These are phyloP conservation scores for Ilex paraguariensis DNA, from an alignment of 305 asterid genomes.

Conservation along the genomic window DNA sequence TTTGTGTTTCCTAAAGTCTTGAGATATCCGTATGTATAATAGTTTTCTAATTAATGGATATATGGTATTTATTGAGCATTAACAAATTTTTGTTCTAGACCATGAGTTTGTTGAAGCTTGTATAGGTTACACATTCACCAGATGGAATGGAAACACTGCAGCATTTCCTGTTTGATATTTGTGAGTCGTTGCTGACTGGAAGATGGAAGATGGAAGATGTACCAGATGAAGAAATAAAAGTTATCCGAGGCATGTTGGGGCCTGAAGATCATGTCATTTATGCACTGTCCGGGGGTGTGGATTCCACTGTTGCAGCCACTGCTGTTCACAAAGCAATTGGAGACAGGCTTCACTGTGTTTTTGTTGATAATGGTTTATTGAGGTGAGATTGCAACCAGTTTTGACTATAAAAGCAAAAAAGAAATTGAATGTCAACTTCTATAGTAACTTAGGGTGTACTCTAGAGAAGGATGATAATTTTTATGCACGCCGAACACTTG, in stretches of 20 bases:
- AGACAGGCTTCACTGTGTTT: conserved; percentile 89
- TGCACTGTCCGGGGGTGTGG: conserved; percentile 97
- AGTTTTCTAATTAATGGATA: no score
- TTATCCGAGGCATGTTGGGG: conserved; percentile 54
- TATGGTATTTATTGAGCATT: no score
- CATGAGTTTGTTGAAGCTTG: conserved; percentile 3
- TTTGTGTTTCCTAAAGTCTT: no score
- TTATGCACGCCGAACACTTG: not conserved
- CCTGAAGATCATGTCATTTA: conserved; percentile 84
- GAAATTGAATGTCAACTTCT: not conserved
- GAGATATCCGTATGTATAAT: no score
- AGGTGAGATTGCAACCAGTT: conserved; percentile 36
- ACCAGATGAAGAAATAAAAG: conserved; percentile 71
- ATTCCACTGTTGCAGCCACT: conserved; percentile 97
- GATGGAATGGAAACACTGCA: conserved; percentile 86
- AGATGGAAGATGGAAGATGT: conserved; percentile 83
- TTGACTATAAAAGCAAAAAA: not conserved
- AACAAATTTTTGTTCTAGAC: not conserved
- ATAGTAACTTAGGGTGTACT: not conserved
- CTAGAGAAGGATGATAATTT: not conserved
- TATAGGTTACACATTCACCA: conserved; percentile 88
- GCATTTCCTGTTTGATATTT: conserved; percentile 67
- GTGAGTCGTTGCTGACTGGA: conserved; percentile 77
- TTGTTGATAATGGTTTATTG: conserved; percentile 91
- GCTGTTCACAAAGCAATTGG: conserved; percentile 95